Evolutionary conservation across 2,329 filamentous ascomycete species (phyloP), one percentile per base, ranked within the genome.

Genomic region (Alternaria solani): DNA sequence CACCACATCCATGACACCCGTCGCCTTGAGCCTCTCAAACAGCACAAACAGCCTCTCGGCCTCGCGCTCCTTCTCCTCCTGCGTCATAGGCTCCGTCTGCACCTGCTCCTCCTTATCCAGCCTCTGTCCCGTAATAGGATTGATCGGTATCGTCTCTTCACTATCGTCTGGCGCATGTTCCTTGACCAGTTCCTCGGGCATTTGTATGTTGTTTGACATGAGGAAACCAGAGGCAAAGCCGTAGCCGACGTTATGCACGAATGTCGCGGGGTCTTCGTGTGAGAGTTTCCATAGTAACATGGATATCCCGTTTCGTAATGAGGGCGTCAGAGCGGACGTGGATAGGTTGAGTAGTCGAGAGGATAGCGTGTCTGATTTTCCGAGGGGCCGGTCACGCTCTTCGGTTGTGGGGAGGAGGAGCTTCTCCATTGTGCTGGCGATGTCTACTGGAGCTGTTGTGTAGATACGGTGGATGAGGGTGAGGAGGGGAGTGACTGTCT

Each of bases 181-280:
- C 67, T 89, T 85, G 9, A 88, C 80, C 1, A 88, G 86, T 55
- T 85, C 88, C 59, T 88, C 84, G 0, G 93, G 92, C 23, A 97
- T 83, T 0, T 89, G 85, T 12, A 98, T 88, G 56, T 95, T 92
- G 63, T 94, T 91, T 64, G 91, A 90, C 80, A 94, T 90, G 16
- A 99, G 82, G 75, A 95, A 97, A 0, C 95, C 95, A 0, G 93
- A 92, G 0, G 95, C 95, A 73, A 92, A 97, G 0, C 95, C 95
- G 74, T 97, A 99, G 0, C 95, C 95, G 12, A 99, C 92, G 68
- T 97, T 97, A 52, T 91, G 86, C 0, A 98, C 91, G 72, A 97
- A 95, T 30, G 85, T 90, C 16, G 85, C 86, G 0, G 94, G 87
- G 69, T 97, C 89, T 69, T 89, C 91, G 65, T 90, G 90, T 0